phyloP scores from a whole-genome alignment of 192 early-diverging fungal genomes.

The Thamnidium elegans region DNA sequence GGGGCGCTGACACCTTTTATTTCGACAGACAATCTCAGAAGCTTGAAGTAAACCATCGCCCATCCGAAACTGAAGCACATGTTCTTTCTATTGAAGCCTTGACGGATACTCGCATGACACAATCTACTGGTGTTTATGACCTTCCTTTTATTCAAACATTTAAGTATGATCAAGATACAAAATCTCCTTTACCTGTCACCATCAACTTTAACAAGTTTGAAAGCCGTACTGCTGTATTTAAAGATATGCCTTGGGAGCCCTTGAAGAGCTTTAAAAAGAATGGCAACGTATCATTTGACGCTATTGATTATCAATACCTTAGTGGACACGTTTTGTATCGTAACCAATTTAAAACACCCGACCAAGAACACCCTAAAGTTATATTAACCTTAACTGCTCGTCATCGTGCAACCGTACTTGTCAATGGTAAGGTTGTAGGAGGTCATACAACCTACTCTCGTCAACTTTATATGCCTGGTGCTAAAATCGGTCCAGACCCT shows the following conservation, averaged over 20 bases:
- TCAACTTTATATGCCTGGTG: constrained; percentile 51
- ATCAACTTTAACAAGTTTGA: constrained; percentile 25
- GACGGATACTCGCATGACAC: constrained; percentile 3
- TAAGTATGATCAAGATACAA: constrained; percentile 7
- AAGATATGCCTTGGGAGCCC: constrained; percentile 40
- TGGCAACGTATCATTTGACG: constrained; percentile 46
- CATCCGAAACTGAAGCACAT: constrained; percentile 32
- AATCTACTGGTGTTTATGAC: constrained; percentile 3
- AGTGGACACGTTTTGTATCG: constrained; percentile 65
- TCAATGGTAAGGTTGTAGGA: constrained; percentile 72
- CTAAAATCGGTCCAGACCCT: constrained; percentile 75
- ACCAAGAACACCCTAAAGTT: constrained; percentile 32
- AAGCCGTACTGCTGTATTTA: constrained; percentile 40
- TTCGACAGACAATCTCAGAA: constrained; percentile 27
- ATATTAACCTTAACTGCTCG: constrained; percentile 65
- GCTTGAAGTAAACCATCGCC: constrained; percentile 34
- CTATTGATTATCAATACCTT: constrained; percentile 59
- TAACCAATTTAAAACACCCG: constrained; percentile 44
- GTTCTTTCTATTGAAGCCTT: constrained; percentile 34
- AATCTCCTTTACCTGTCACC: neutral
- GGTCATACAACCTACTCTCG: constrained; percentile 77
- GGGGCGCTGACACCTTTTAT: constrained; percentile 48
- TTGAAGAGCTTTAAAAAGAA: constrained; percentile 30
- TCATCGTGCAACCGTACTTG: constrained; percentile 65
- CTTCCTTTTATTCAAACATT: constrained; percentile 20